Evolutionary conservation across 306 rosid species (phyloP).

Genomic region (Citrullus amarus): DNA sequence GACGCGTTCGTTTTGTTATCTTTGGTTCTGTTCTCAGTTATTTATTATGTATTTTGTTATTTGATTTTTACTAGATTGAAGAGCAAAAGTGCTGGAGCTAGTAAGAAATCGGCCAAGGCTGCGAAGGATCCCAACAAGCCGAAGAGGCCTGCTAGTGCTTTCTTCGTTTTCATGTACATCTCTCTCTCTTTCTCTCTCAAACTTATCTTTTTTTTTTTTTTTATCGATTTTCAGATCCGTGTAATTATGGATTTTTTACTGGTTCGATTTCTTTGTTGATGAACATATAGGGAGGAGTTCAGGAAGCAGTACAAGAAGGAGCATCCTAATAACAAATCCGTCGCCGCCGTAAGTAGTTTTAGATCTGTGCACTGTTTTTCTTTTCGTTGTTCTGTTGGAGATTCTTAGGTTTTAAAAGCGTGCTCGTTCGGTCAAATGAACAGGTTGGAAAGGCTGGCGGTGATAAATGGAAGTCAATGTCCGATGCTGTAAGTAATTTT

Average conservation of each 20-base stretch:
- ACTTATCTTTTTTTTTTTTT: neutral
- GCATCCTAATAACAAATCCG: conserved; percentile 66
- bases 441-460: conserved; percentile 96
- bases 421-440: neutral
- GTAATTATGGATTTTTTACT: neutral
- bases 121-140: conserved; percentile 94
- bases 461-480: conserved; percentile 56
- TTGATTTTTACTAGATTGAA: conserved; percentile 37
- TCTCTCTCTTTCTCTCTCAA: neutral
- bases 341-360: conserved; percentile 44
- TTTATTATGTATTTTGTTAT: neutral
- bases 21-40: neutral
- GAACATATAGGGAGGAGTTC: conserved; percentile 51
- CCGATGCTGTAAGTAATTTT: conserved; percentile 59
- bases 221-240: neutral
- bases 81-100: conserved; percentile 50
- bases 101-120: conserved; percentile 53
- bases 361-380: neutral
- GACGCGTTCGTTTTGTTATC: neutral
- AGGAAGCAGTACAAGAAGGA: conserved; percentile 64
- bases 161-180: conserved; percentile 77
- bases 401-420: neutral
- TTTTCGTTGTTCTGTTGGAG: neutral
- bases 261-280: neutral
- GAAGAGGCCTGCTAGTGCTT: conserved; percentile 87